Base-by-base conservation (phyloP, 2,329 filamentous ascomycete species). In the Trichoderma semiorbis region DNA sequence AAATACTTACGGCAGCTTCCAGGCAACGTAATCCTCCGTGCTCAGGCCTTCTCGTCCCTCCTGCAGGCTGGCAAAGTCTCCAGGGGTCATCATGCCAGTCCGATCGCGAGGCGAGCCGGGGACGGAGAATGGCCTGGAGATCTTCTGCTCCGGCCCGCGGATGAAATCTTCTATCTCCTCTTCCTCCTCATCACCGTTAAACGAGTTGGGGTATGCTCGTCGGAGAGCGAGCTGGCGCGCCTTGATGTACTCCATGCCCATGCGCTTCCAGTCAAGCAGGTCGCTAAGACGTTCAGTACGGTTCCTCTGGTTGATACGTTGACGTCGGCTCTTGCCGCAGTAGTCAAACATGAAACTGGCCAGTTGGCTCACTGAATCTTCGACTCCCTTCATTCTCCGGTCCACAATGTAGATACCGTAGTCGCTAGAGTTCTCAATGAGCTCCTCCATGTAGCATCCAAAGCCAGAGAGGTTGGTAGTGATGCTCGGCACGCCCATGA, bases 351-450 rank as follows among this genome's bases (percentile, higher is more conserved):
- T 98, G 77, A 79, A 80, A 26, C 93, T 90, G 16, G 94, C 91
- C 74, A 98, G 89, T 83, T 98, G 94, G 83, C 98, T 98, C 80
- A 98, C 95, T 10, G 94, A 97, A 81, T 98, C 96, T 78, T 99
- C 96, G 1, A 99, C 92, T 32, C 95, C 95, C 88, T 98, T 98
- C 84, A 90, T 92, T 63, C 96, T 91, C 71, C 96, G 93, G 81
- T 99, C 96, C 60, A 99, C 95, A 81, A 99, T 98, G 86, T 98
- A 98, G 83, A 99, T 98, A 75, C 96, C 96, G 79, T 99, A 98
- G 82, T 99, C 96, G 75, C 92, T 93, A 53, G 95, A 97, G 83
- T 98, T 98, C 83, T 98, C 95, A 75, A 99, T 98, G 76, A 98
- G 85, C 83, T 98, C 96, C 82, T 99, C 96, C 96, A 99, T 99